Base-by-base conservation (phyloP, 306 rosid species). In the Pterocarpus santalinus region DNA sequence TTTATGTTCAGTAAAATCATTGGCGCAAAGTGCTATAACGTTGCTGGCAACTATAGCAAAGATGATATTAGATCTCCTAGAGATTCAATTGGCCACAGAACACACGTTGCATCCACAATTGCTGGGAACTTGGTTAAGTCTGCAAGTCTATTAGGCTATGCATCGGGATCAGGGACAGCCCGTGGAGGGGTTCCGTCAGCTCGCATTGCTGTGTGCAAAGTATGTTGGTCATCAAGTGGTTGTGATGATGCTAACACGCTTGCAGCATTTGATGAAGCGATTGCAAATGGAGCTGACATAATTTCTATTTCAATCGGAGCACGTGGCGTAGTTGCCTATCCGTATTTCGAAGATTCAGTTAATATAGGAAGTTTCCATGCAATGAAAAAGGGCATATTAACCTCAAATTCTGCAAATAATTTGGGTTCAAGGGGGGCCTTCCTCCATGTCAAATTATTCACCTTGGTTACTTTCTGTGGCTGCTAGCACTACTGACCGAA, bases 381-480 rank as follows among this genome's bases (percentile, higher is more conserved):
- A 22, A 79, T 85, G 88, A 81, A 51, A 41, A 84, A 30, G 5
- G 90, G 92, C 5, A 84, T 90, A 13, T 49, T 88, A 35, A 87
- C 91, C 0, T 87, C 92, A 0, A 55, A 13, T n/a, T 32, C 90
- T 1, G 92, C 92, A 0, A 79, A 83, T 17, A 92, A 90, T 32
- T 0, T 0, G 0, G 92, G 97, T 14, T 91, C 97, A 22, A 22
- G 28, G 28, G 0, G 0, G 0, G 0, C 46, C 7, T 2, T 36
- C 4, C 16, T 60, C 89, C 7, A 22, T 80, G 15, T 5, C 83
- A 8, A 86, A 62, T 41, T 51, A 62, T 35, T 2, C 92, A 4
- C 95, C 91, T 0, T 91, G 95, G 95, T 38, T 75, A 4, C 90
- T 91, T n/a, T 89, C 92, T 0, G 91, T 87, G 9, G 94, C 90